Base-by-base conservation (phyloP, 805 yeast species). In the Pichia thaimueangensis region DNA sequence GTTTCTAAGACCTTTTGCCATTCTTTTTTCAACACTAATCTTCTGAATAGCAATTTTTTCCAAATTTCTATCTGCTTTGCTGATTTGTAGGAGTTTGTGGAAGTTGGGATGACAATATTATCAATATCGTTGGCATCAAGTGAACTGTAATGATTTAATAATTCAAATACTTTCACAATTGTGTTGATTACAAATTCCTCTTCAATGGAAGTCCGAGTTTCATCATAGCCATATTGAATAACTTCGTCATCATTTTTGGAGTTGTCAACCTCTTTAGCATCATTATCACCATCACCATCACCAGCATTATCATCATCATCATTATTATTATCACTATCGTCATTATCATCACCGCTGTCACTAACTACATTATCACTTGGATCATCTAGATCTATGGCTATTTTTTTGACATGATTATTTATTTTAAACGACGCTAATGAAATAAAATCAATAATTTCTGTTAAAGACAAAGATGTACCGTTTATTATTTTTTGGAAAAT, bases 371-470 rank as follows among this genome's bases (percentile, higher is more conserved):
- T 6, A 29, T 22, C 16, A 7, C n/a, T 20, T 9, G 4, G 20
- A 5, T 23, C 38, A 23, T 24, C 28, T 15, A 8, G 17, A 13
- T 28, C 21, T 5, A 8, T 15, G 16, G 6, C 11, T 13, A 16
- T 15, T 17, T 21, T 21, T 6, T 28, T 13, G 6, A 6, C 11
- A 13, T 9, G 11, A 19, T 19, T 17, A 20, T n/a, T 22, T 4
- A 15, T 21, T 9, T 27, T 12, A 24, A 35, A 41, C 11, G 36
- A 16, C 1, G 35, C 10, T 19, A 35, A 21, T 1, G 40, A 16
- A 12, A 41, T 15, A 30, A 41, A 30, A 10, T 16, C 30, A 21
- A 41, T 35, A 2, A 41, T 36, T 35, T 41, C 44, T n/a, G 31
- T 35, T 11, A 41, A 7, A 7, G 12, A 17, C 19, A 41, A 6